Evolutionary conservation across 176 grass and related monocot genomes (phyloP).

Genomic region (Oryza punctata): DNA sequence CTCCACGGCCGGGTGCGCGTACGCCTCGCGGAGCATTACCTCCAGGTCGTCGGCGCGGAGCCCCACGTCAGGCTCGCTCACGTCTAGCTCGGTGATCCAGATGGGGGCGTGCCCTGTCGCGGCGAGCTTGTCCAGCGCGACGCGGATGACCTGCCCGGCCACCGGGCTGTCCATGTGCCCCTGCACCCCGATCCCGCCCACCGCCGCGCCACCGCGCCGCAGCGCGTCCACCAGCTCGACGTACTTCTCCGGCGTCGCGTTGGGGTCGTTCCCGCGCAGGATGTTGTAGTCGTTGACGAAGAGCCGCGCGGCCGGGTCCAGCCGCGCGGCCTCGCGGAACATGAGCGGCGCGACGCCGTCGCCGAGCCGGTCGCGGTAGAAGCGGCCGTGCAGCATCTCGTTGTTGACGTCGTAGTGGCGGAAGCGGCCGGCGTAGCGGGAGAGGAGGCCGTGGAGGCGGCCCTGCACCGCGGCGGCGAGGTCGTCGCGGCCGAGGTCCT

Average conservation of each 20-base stretch:
- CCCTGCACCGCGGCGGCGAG: conserved; percentile 41
- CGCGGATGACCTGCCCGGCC: conserved; percentile 44
- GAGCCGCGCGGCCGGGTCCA: conserved; percentile 36
- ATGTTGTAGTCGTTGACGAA: conserved; percentile 78
- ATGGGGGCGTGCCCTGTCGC: conserved; percentile 35
- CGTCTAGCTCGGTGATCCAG: conserved; percentile 76
- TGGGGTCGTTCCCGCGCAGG: conserved; percentile 41
- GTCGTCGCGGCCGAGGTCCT: not conserved
- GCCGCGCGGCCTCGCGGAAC: conserved; percentile 36
- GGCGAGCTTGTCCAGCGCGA: conserved; percentile 46
- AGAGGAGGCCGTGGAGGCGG: conserved; percentile 46
- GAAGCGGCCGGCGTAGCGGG: conserved; percentile 49
- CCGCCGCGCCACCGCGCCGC: conserved; percentile 37
- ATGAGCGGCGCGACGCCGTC: conserved; percentile 38
- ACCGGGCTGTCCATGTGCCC: conserved; percentile 51
- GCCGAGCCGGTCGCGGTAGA: conserved; percentile 49
- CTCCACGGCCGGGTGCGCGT: conserved; percentile 60
- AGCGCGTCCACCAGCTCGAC: conserved; percentile 40
- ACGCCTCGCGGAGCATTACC: conserved; percentile 64
- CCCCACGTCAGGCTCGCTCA: conserved; percentile 41
- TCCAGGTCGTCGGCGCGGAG: conserved; percentile 71
- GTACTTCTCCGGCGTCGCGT: conserved; percentile 56
- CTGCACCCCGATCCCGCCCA: conserved; percentile 49
- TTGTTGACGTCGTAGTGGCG: conserved; percentile 66
- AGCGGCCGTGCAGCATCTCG: conserved; percentile 69